Evolutionary conservation across 2,329 filamentous ascomycete species (phyloP).

Genomic region (Monosporascus cannonballus): DNA sequence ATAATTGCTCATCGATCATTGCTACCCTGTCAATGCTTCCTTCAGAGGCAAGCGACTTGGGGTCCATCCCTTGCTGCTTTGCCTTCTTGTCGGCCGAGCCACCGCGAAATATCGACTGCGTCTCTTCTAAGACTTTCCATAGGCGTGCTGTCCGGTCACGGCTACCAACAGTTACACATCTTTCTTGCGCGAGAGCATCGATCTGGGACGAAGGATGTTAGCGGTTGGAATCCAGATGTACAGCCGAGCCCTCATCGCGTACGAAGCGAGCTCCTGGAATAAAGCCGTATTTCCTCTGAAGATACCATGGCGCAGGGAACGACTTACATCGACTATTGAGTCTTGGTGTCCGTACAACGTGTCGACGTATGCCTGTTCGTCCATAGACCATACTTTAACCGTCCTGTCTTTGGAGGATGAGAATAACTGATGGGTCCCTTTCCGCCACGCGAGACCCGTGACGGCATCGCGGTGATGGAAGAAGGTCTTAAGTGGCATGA

Average conservation of each 20-base stretch:
- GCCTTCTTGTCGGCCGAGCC: constrained; percentile 52
- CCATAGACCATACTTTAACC: constrained; percentile 90
- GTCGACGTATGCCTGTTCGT: constrained; percentile 78
- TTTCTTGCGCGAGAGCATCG: constrained; percentile 75
- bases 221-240: background rate
- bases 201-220: constrained; percentile 45
- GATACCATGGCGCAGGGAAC: background rate
- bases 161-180: constrained; percentile 84
- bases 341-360: background rate
- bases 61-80: constrained; percentile 33
- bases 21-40: constrained; percentile 89
- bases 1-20: constrained; percentile 81
- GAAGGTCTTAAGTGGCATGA: constrained; percentile 77
- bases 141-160: constrained; percentile 85
- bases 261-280: background rate
- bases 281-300: background rate
- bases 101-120: constrained; percentile 89
- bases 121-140: constrained; percentile 96
- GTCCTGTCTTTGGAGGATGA: constrained; percentile 87
- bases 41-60: constrained; percentile 56
- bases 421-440: constrained; percentile 87
- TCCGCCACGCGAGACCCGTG: constrained; percentile 76
- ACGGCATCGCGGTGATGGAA: constrained; percentile 88
- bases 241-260: too few relatives aligned
- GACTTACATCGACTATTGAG: background rate